Evolutionary conservation across 306 rosid genomes (phyloP).

Genomic region (Amphicarpaea edgeworthii): DNA sequence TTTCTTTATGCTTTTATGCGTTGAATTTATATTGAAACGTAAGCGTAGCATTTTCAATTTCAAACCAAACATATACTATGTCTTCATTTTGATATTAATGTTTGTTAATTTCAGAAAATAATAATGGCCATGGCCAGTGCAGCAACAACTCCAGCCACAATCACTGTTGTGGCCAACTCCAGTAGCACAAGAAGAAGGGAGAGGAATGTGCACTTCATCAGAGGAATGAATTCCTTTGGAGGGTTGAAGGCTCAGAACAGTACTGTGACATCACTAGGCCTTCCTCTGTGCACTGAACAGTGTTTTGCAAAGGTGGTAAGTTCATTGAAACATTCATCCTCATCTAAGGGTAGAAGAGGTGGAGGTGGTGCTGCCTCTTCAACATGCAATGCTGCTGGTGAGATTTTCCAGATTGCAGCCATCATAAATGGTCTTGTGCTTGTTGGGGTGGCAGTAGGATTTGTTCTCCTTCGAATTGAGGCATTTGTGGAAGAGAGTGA

Average conservation of each 20-base stretch:
- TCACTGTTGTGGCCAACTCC: constrained; percentile 51
- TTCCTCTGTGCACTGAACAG: constrained; percentile 57
- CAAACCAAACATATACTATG: too few species aligned
- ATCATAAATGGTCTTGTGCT: constrained; percentile 74
- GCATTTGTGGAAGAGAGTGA: constrained; percentile 76
- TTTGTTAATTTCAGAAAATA: constrained; percentile 43
- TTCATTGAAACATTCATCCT: constrained; percentile 53
- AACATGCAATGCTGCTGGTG: constrained; percentile 76
- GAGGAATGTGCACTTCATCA: constrained; percentile 55
- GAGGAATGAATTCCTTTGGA: constrained; percentile 62
- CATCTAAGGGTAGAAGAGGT: constrained; percentile 44
- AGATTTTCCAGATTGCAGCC: constrained; percentile 84
- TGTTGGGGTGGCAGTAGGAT: constrained; percentile 87
- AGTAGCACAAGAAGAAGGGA: constrained; percentile 44
- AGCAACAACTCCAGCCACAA: constrained; percentile 64
- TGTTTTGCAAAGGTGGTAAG: constrained; percentile 74
- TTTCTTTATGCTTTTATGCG: too few species aligned
- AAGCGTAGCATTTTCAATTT: too few species aligned
- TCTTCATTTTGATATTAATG: not conserved
- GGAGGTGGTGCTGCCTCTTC: constrained; percentile 66
- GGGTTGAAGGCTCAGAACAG: constrained; percentile 72
- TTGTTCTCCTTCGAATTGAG: constrained; percentile 84
- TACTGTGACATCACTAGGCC: constrained; percentile 66
- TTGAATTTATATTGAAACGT: too few species aligned
- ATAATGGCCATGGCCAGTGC: constrained; percentile 69